Percentiles rank a stretch among this genome's conserved stretches.
Conservation (phyloP, 768 basidiomycete genomes). For the Cubamyces lactineus region DNA sequence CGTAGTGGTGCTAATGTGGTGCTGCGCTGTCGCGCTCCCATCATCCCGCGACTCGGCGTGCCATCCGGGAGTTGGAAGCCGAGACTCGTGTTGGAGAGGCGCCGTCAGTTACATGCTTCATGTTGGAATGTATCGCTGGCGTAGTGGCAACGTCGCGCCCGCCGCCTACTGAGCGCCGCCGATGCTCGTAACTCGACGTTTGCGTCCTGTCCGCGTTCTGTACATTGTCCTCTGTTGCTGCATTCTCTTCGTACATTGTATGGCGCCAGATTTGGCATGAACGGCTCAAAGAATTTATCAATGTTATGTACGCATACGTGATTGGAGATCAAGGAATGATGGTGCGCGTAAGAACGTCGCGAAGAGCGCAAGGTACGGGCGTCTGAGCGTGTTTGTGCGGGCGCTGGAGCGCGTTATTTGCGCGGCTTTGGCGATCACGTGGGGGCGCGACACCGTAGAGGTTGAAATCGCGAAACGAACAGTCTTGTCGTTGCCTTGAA, state of each 20-base stretch:
- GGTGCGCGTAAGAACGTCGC: conserved; percentile 15
- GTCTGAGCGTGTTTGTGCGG: conserved; percentile 4
- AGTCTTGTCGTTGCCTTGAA: conserved; percentile 34
- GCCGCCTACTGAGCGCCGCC: background rate
- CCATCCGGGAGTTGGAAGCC: conserved; percentile 23
- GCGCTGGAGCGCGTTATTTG: conserved; percentile 36
- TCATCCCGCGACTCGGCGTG: conserved; percentile 8
- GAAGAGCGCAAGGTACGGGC: conserved; percentile 7
- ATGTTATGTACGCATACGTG: conserved; percentile 8
- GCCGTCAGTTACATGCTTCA: conserved; percentile 4
- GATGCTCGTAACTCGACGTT: conserved; percentile 2
- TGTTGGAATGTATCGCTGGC: conserved; percentile 11
- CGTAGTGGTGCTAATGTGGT: background rate
- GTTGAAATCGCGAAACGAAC: conserved; percentile 33
- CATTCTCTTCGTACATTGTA: conserved; percentile 7
- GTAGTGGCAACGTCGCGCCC: background rate
- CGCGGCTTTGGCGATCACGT: conserved; percentile 39
- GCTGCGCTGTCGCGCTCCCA: conserved; percentile 7
- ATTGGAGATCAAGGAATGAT: conserved; percentile 26
- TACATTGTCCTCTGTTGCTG: background rate
- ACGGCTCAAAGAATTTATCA: conserved; percentile 12
- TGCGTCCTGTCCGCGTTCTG: background rate
- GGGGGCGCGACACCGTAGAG: conserved; percentile 36
- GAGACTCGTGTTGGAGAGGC: conserved; percentile 17
- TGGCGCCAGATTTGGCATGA: conserved; percentile 7